Evolutionary conservation across 2,329 filamentous ascomycete genomes (phyloP).

Genomic region (Arthrobotrys sphaeroides): DNA sequence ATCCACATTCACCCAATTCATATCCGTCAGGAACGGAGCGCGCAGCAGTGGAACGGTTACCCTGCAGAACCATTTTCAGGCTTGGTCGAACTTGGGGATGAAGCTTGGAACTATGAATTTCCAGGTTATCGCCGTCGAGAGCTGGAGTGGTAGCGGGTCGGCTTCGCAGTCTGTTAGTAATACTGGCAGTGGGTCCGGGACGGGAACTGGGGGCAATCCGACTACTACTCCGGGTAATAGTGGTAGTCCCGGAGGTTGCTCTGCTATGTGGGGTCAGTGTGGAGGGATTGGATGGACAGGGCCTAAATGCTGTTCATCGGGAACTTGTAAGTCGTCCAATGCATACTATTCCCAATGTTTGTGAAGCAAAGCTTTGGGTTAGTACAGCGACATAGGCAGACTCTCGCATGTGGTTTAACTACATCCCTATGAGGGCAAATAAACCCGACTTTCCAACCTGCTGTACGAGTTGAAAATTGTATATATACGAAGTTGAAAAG

Average conservation of each 20-base stretch:
- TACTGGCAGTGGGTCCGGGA: constrained; percentile 13
- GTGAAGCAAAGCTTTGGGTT: too few relatives aligned
- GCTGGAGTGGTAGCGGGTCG: constrained; percentile 65
- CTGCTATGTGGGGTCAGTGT: constrained; percentile 60
- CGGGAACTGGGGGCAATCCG: neutral
- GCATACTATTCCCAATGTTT: constrained; percentile 58
- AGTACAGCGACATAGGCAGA: too few relatives aligned
- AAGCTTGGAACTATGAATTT: constrained; percentile 66
- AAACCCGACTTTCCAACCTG: neutral
- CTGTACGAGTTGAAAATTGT: neutral
- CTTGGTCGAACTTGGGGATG: constrained; percentile 66
- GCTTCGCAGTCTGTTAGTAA: constrained; percentile 64
- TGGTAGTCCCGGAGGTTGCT: constrained; percentile 53
- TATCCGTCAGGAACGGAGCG: constrained; percentile 66
- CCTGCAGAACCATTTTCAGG: constrained; percentile 66
- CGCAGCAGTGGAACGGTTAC: constrained; percentile 66
- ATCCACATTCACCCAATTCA: constrained; percentile 67
- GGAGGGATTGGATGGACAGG: constrained; percentile 60
- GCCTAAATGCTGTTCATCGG: constrained; percentile 59
- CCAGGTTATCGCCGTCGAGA: constrained; percentile 69
- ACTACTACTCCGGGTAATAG: neutral
- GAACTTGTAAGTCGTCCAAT: constrained; percentile 59
- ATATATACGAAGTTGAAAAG: too few relatives aligned
- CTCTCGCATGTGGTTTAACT: too few relatives aligned
- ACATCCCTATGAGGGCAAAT: too few relatives aligned